A percentile compares a stretch with the other conserved stretches of the same genome.
phyloP scores from a whole-genome alignment of 2,329 filamentous ascomycete species.

The Cryphonectria naterciae region DNA sequence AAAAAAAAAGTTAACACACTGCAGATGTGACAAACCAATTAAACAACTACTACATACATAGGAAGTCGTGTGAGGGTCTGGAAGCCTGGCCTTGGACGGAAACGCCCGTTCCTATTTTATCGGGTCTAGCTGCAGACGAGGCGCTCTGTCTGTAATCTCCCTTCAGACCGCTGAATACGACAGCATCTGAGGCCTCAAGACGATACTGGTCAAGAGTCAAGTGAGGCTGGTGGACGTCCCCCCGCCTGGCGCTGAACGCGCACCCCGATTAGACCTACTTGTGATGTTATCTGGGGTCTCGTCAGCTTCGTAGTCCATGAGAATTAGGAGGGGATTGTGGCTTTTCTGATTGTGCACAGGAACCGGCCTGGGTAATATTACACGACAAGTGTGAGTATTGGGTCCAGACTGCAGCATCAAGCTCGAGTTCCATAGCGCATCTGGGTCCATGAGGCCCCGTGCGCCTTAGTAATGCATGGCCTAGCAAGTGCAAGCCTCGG shows the following conservation, averaged over 20 bases:
- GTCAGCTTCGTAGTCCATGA: background rate
- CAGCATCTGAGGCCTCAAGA: no score
- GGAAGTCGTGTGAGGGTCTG: slow-evolving; percentile 6
- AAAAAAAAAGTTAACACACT: background rate
- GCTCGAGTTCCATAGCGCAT: background rate
- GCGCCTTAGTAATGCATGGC: slow-evolving; percentile 16
- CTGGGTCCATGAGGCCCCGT: background rate
- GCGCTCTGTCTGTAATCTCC: background rate
- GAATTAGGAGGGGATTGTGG: background rate
- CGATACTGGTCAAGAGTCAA: background rate
- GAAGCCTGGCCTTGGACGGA: slow-evolving; percentile 4
- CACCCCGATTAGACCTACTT: background rate
- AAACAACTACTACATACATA: background rate
- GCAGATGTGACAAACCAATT: slow-evolving; percentile 15
- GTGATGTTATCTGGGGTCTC: background rate
- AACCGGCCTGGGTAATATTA: background rate
- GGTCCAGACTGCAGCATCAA: background rate
- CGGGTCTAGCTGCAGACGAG: slow-evolving; percentile 17
- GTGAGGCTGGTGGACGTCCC: background rate
- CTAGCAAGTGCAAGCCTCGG: background rate
- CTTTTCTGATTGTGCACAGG: background rate
- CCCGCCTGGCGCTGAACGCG: background rate
- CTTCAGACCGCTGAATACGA: background rate
- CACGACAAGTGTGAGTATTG: background rate
- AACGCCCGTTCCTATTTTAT: slow-evolving; percentile 10